These are phyloP conservation scores for Aspergillus sp. DNA, from an alignment of 2,329 filamentous ascomycete genomes.

Conservation along the genomic window DNA sequence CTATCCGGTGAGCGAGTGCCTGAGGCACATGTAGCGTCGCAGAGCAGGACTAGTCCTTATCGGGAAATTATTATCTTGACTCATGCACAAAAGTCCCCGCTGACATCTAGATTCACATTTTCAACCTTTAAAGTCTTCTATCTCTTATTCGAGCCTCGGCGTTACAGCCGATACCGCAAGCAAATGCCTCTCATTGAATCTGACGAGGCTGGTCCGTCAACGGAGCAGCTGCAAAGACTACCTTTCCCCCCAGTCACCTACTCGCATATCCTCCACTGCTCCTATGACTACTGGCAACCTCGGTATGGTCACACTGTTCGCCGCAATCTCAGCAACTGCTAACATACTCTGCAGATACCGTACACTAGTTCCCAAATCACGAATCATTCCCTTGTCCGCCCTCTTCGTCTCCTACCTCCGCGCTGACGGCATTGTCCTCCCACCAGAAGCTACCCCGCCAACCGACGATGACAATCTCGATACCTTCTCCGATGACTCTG, in stretches of 20 bases:
- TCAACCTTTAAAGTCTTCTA: neutral
- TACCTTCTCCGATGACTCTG: slow-evolving; percentile 56
- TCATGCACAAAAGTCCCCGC: slow-evolving; percentile 16
- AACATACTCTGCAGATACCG: slow-evolving; percentile 64
- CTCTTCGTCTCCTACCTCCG: slow-evolving; percentile 85
- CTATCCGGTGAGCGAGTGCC: slow-evolving; percentile 20
- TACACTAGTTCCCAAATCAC: slow-evolving; percentile 79
- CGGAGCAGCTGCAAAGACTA: slow-evolving; percentile 44
- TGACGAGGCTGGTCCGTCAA: slow-evolving; percentile 23
- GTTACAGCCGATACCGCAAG: neutral
- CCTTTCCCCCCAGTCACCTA: slow-evolving; percentile 83
- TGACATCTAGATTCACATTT: neutral
- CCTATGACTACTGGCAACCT: slow-evolving; percentile 90
- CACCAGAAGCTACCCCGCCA: slow-evolving; percentile 44
- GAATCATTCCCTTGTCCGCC: slow-evolving; percentile 75
- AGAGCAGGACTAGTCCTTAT: slow-evolving; percentile 16
- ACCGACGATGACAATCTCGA: slow-evolving; percentile 55
- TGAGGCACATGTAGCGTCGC: slow-evolving; percentile 26
- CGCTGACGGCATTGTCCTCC: slow-evolving; percentile 89
- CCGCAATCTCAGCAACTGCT: slow-evolving; percentile 6
- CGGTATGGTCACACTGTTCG: slow-evolving; percentile 53
- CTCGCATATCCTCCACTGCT: slow-evolving; percentile 90
- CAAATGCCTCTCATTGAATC: slow-evolving; percentile 37
- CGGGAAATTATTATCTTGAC: slow-evolving; percentile 18
- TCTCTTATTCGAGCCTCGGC: neutral